phyloP scores from a whole-genome alignment of 306 rosid genomes.

The Argentina anserina region DNA sequence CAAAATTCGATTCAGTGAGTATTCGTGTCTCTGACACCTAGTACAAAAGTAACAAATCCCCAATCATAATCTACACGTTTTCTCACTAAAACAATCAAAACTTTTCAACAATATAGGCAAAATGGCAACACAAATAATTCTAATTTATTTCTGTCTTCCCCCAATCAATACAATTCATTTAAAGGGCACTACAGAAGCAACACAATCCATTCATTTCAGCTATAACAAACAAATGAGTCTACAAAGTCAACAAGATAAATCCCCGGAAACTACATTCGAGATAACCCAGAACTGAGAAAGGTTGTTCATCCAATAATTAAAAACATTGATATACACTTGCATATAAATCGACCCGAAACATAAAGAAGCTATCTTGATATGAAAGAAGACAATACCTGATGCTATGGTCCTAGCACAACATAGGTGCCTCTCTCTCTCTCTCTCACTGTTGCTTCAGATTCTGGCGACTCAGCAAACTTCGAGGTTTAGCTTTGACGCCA shows the following conservation, averaged over 20 bases:
- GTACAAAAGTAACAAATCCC: conserved; percentile 2
- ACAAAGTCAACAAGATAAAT: not conserved
- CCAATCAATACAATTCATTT: not conserved
- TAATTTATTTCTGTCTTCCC: not conserved
- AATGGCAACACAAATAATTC: conserved; percentile 16
- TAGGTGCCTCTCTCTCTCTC: not conserved
- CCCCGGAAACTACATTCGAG: not conserved
- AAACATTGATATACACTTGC: not conserved
- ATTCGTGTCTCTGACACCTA: not conserved
- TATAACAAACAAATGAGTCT: not conserved
- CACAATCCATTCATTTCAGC: not conserved
- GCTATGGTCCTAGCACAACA: not conserved
- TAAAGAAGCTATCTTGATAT: not conserved
- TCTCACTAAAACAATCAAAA: not conserved
- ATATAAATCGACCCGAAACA: not conserved
- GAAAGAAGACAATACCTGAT: not conserved
- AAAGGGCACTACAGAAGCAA: not conserved
- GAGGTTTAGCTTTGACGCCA: too few relatives aligned
- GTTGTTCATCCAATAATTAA: not conserved
- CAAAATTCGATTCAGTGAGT: not conserved
- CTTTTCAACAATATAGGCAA: not conserved
- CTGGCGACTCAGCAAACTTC: not conserved
- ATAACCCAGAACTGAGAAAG: not conserved
- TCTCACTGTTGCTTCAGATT: not conserved
- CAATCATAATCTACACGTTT: conserved; percentile 1